Evolutionary conservation across 1,284 basidiomycete genomes (phyloP).

Genomic region (Porodaedalea pini): DNA sequence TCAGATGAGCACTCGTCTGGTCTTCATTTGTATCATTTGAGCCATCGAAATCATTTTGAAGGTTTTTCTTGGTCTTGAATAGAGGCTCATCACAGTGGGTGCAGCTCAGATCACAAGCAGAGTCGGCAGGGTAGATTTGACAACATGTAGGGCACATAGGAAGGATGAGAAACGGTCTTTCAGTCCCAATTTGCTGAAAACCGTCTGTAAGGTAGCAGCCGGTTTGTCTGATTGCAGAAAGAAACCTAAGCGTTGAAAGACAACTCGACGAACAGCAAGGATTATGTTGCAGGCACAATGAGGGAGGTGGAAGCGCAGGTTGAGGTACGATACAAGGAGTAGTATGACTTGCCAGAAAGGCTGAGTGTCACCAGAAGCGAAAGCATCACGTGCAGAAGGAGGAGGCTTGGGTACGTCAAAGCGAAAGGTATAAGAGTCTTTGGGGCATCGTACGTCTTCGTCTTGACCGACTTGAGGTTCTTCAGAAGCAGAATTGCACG

Average conservation of each 20-base stretch:
- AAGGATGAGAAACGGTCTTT: background rate
- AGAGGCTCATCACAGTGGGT: background rate
- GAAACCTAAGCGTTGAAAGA: background rate
- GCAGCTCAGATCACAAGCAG: background rate
- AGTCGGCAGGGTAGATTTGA: background rate
- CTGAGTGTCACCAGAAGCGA: background rate
- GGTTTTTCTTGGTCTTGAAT: background rate
- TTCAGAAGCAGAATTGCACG: too few relatives aligned
- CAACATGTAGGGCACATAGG: slow-evolving; percentile 7
- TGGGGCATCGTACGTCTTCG: background rate
- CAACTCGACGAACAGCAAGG: background rate
- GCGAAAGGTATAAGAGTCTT: background rate
- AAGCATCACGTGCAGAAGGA: background rate
- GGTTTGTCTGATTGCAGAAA: background rate
- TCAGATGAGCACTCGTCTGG: background rate
- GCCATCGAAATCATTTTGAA: background rate
- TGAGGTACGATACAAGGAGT: background rate
- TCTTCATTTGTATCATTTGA: background rate
- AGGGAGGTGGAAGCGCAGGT: slow-evolving; percentile 2
- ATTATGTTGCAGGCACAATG: slow-evolving; percentile 3
- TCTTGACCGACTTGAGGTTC: too few relatives aligned
- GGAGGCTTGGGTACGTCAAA: background rate
- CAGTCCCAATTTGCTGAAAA: slow-evolving; percentile 2
- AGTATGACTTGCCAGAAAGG: background rate
- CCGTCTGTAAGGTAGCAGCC: background rate